Percentiles rank a stretch among this genome's conserved stretches.
These are phyloP conservation scores for Coprinopsis sp. DNA, from an alignment of 768 basidiomycete species.

Conservation along the genomic window DNA sequence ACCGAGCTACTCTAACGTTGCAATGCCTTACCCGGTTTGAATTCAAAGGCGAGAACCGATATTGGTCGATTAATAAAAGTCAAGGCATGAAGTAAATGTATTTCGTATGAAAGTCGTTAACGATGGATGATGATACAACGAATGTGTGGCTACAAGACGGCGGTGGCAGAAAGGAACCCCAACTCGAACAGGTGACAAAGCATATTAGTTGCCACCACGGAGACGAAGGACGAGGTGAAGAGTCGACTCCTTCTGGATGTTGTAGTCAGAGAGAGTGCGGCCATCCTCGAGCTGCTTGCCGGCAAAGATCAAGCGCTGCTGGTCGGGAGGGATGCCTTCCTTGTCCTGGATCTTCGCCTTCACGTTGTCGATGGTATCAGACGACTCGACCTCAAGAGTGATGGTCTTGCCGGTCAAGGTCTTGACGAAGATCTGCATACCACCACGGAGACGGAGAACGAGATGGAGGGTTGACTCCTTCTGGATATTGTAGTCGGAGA, in stretches of 20 bases:
- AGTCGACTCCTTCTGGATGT: constrained; percentile 73
- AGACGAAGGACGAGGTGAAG: constrained; percentile 75
- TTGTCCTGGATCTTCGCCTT: constrained; percentile 79
- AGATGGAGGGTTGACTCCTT: constrained; percentile 75
- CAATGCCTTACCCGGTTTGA: too few species aligned
- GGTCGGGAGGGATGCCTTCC: constrained; percentile 76
- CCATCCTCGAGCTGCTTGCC: constrained; percentile 79
- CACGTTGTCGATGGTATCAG: constrained; percentile 73
- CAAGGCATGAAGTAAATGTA: too few species aligned
- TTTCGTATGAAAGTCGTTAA: too few species aligned
- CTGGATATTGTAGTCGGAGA: constrained; percentile 81
- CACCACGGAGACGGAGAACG: constrained; percentile 68
- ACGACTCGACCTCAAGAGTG: constrained; percentile 70
- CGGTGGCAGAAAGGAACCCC: not conserved
- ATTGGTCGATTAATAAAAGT: too few species aligned
- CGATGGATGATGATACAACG: not conserved
- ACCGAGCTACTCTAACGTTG: too few species aligned
- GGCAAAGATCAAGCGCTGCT: constrained; percentile 76
- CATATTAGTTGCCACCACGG: constrained; percentile 71
- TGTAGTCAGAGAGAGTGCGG: constrained; percentile 72
- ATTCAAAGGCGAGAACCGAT: too few species aligned
- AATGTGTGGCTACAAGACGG: not conserved
- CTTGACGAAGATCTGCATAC: constrained; percentile 73
- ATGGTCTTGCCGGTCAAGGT: constrained; percentile 73
- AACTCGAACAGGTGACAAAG: not conserved